phyloP scores from a whole-genome alignment of 768 basidiomycete species.

The Mycena albidolilacea region DNA sequence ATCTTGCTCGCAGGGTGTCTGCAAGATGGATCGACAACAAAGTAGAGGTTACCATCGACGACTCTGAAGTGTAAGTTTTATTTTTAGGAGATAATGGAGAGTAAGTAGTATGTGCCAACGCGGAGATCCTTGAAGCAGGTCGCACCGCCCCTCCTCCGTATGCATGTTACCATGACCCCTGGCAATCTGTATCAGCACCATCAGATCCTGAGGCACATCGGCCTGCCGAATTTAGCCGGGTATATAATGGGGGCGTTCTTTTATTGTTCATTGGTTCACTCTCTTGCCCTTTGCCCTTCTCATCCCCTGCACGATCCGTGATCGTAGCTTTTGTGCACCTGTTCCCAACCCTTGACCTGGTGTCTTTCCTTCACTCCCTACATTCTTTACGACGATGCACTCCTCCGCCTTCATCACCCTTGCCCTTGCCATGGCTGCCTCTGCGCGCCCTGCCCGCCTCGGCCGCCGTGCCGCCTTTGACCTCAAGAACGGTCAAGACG shows the following conservation, averaged over 20 bases:
- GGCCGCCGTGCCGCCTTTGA: conserved; percentile 49
- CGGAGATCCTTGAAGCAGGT: too few species aligned
- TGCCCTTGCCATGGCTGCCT: conserved; percentile 48
- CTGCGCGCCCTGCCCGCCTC: conserved; percentile 54
- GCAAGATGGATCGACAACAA: conserved; percentile 60
- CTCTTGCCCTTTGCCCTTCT: conserved; percentile 33
- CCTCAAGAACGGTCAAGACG: conserved; percentile 58
- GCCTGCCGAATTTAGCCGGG: not conserved
- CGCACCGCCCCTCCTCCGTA: not conserved
- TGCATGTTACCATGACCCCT: conserved; percentile 15
- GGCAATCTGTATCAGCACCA: conserved; percentile 21
- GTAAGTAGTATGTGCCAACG: too few species aligned
- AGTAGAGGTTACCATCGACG: conserved; percentile 63
- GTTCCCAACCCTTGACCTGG: conserved; percentile 45
- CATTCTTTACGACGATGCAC: conserved; percentile 51
- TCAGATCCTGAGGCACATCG: conserved; percentile 26
- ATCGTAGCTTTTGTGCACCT: conserved; percentile 43
- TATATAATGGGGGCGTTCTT: not conserved
- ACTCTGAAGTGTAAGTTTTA: conserved; percentile 33
- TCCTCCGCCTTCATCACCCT: conserved; percentile 55
- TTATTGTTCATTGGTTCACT: conserved; percentile 31
- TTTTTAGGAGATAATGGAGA: not conserved
- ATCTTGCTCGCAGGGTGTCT: conserved; percentile 55
- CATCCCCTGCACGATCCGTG: conserved; percentile 43
- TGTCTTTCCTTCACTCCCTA: conserved; percentile 44